Percentiles rank a stretch among this genome's conserved stretches.
These are phyloP conservation scores for Mucor circinelloides DNA, from an alignment of 371 early-diverging fungal genomes.

Conservation along the genomic window DNA sequence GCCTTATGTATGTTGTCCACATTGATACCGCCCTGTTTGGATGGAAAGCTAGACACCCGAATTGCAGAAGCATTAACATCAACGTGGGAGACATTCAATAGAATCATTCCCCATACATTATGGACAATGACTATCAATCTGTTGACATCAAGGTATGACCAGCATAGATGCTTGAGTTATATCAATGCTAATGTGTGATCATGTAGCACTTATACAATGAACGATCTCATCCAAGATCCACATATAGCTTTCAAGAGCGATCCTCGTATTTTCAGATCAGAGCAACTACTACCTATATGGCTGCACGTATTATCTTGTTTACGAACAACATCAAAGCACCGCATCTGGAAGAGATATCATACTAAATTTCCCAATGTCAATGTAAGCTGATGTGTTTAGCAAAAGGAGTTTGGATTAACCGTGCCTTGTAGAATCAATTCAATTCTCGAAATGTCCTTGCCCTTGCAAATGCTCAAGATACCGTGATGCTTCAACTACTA, in stretches of 20 bases:
- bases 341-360: slow-evolving; percentile 49
- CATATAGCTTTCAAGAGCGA: slow-evolving; percentile 55
- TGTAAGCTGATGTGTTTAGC: slow-evolving; percentile 5
- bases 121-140: slow-evolving; percentile 40
- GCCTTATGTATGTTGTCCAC: slow-evolving; percentile 21
- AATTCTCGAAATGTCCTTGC: slow-evolving; percentile 56
- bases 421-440: slow-evolving; percentile 15
- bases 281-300: slow-evolving; percentile 50
- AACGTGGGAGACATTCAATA: slow-evolving; percentile 44
- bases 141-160: slow-evolving; percentile 4
- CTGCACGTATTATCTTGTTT: slow-evolving; percentile 50
- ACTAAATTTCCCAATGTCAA: slow-evolving; percentile 21
- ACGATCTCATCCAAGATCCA: slow-evolving; percentile 53
- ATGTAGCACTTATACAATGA: slow-evolving; percentile 33
- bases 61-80: slow-evolving; percentile 37
- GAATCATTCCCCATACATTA: slow-evolving; percentile 41
- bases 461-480: slow-evolving; percentile 56
- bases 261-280: slow-evolving; percentile 51
- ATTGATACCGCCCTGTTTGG: slow-evolving; percentile 28
- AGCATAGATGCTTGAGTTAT: background rate
- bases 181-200: background rate
- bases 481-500: slow-evolving; percentile 53
- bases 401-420: background rate
- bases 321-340: slow-evolving; percentile 44
- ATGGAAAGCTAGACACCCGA: slow-evolving; percentile 21